Evolutionary conservation across 441 rosid species (phyloP).

Genomic region (Metrosideros polymorpha): DNA sequence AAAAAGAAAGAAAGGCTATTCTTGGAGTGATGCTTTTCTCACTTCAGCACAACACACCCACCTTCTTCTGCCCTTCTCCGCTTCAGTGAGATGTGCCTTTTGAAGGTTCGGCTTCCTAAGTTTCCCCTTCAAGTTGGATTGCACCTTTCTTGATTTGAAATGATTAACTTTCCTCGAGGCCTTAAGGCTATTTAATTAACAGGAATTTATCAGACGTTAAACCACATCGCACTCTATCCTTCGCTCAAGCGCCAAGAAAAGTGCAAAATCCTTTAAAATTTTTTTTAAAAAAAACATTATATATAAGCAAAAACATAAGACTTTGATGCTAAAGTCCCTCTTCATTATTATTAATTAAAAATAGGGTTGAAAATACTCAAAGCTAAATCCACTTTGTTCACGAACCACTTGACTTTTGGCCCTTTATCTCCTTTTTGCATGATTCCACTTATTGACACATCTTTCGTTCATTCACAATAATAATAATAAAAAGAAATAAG

Average conservation of each 20-base stretch:
- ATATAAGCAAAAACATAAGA: too few relatives aligned
- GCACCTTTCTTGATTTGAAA: neutral
- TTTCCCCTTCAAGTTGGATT: neutral
- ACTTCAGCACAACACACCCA: neutral
- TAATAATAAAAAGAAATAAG: neutral
- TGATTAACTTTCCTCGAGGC: neutral
- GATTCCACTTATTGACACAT: neutral
- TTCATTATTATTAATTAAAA: neutral
- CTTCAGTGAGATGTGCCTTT: neutral
- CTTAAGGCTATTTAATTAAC: neutral
- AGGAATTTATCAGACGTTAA: neutral
- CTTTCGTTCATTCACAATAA: neutral
- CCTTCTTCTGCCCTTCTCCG: neutral
- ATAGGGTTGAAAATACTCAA: neutral
- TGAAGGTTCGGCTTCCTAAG: neutral
- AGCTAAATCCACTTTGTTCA: neutral
- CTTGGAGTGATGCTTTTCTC: neutral
- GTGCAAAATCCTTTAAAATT: too few relatives aligned
- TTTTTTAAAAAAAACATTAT: too few relatives aligned
- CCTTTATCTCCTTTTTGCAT: neutral
- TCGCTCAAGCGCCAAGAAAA: neutral
- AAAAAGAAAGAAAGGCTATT: neutral
- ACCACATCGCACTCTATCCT: neutral
- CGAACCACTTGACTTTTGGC: neutral
- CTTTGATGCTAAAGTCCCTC: neutral